Base-by-base conservation (phyloP, 108 stramenopile species). In the Conticribra guillardii region DNA sequence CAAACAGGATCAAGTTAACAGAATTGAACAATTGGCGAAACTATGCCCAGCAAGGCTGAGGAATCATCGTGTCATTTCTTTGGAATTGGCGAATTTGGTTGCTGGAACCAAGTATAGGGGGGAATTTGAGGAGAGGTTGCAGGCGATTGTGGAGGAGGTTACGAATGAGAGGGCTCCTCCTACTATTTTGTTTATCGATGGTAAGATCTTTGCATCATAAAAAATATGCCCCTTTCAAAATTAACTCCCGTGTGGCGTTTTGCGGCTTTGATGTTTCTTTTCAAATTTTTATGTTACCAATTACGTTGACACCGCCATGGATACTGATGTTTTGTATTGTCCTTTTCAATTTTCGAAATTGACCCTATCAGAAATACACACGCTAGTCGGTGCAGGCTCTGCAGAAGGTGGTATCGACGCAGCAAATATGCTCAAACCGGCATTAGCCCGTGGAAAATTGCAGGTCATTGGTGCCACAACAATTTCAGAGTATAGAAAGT, bases 391-490 rank as follows among this genome's bases (percentile, higher is more conserved):
- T 16, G 91, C 92, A 2, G 96, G 94, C 18, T 81, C 82, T 16
- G 93, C 89, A 4, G 93, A 92, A 62, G 96, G 96, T 31, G 89
- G 88, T 17, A 92, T 95, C 74, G 94, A 97, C 82, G 96, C 94
- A 5, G 93, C 90, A 27, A 95, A 97, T 71, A 84, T 97, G 67
- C 81, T 97, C 31, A 97, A 97, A 78, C 96, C 96, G 0, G 93
- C 91, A 18, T 73, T 97, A 58, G 86, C 94, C 9, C 72, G 96
- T 18, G 89, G 92, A 0, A 80, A 90, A 62, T 66, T 97, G 9
- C 88, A 92, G 69, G 73, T 93, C 46, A 93, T 97, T 54, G 96
- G 94, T 9, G 96, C 96, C 21, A 97, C 96, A 11, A 97, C 96
- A 18, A 83, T 94, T 51, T 60, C 86, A 8, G 96, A 97, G 77